Conservation (phyloP, 139 green algal genomes). For the Picochlorum sp. region DNA sequence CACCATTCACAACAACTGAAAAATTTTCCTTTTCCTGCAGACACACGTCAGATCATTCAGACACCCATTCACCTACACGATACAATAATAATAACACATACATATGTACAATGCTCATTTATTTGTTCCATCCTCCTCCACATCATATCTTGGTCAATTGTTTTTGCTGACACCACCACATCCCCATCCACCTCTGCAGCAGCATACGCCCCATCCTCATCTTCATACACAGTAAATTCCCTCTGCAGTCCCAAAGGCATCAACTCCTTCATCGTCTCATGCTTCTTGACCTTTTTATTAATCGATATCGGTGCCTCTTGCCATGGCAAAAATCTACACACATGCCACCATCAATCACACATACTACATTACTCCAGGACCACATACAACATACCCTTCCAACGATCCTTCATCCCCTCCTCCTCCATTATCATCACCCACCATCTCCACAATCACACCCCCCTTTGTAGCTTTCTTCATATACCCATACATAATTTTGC, state of each 20-base stretch:
- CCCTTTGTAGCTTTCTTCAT: too few species aligned
- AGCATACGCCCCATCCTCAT: not conserved
- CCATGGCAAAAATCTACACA: not conserved
- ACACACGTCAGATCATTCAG: not conserved
- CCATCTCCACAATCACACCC: too few species aligned
- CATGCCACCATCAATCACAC: too few species aligned
- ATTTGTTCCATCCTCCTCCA: slow-evolving; percentile 40
- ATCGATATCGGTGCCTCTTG: not conserved
- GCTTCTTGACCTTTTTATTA: slow-evolving; percentile 4
- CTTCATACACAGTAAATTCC: not conserved
- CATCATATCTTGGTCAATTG: slow-evolving; percentile 28
- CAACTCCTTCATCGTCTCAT: slow-evolving; percentile 2
- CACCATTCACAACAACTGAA: slow-evolving; percentile 11
- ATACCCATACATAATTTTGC: too few species aligned
- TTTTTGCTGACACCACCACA: slow-evolving; percentile 34
- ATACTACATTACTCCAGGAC: too few species aligned
- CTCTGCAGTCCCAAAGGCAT: not conserved
- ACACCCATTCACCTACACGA: not conserved
- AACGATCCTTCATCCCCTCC: too few species aligned
- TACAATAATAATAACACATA: not conserved
- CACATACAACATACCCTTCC: too few species aligned
- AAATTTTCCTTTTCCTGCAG: slow-evolving; percentile 36
- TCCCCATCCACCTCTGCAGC: slow-evolving; percentile 2
- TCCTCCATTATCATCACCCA: too few species aligned
- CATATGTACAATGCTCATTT: slow-evolving; percentile 21